These are phyloP conservation scores for Penicillium sp. DNA, from an alignment of 2,329 filamentous ascomycete genomes.

Conservation along the genomic window DNA sequence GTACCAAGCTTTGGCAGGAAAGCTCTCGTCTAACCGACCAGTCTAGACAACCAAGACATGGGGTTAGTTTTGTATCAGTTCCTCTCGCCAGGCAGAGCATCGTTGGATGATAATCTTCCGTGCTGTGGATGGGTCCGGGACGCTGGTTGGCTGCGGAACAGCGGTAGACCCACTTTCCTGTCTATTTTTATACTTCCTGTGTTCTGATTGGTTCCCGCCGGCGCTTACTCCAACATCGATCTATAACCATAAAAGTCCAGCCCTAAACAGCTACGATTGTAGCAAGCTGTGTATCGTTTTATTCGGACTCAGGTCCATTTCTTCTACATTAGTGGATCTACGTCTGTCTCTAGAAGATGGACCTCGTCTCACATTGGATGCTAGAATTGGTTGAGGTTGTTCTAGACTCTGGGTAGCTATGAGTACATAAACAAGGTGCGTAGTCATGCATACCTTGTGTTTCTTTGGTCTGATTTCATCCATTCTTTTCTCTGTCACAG, in stretches of 20 bases:
- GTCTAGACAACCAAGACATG: not conserved
- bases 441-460: not conserved
- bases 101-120: not conserved
- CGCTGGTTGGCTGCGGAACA: not conserved
- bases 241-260: not conserved
- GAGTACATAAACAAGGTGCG: not conserved
- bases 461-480: not conserved
- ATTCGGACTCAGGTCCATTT: not conserved
- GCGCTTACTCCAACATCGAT: slow-evolving; percentile 12
- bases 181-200: slow-evolving; percentile 14
- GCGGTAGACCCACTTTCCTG: not conserved
- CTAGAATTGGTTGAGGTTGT: not conserved
- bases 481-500: not conserved
- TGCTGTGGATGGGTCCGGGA: not conserved
- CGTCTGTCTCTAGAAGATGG: not conserved
- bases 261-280: not conserved
- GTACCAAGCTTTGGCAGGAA: too few species aligned
- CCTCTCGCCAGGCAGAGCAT: not conserved
- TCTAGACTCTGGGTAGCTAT: not conserved
- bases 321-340: not conserved
- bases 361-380: not conserved
- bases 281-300: not conserved
- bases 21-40: not conserved
- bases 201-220: slow-evolving; percentile 12
- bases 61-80: not conserved